Base-by-base conservation (phyloP, 495 filamentous ascomycete genomes). In the Trichoderma virens region DNA sequence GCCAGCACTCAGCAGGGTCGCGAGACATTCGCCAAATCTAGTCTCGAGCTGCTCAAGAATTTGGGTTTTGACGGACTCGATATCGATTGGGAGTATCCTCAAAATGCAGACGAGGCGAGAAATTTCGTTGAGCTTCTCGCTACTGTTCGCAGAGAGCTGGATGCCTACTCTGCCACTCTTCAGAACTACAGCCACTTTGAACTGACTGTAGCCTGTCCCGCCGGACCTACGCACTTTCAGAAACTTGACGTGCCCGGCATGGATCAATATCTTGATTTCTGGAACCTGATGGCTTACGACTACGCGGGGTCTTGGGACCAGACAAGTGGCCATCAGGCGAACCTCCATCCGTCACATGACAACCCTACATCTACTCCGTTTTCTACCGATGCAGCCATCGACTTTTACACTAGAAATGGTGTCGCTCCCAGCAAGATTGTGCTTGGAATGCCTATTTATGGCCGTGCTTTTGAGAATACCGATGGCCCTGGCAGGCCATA, bases 261-360 rank as follows among this genome's bases (percentile, higher is more conserved):
- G 90, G 91, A 91, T 66, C 77, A 74, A 18, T 85, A 87, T 65
- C 84, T 97, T 11, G 93, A 97, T 77, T 96, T 97, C 75, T 96
- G 92, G 85, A 97, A 97, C 75, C 78, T 97, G 38, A 93, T 94
- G 90, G 88, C 87, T 38, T 92, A 92, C 70, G 90, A 92, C 75
- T 91, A 83, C 71, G 83, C 88, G 6, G 90, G 89, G 5, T 86
- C 85, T 25, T 97, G 92, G 92, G 90, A 94, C 68, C 39, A 71
- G 11, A 71, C 74, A 7, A 77, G 90, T 23, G 92, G 90, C 14
- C 91, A 97, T 72, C 88, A 93, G 71, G 86, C 93, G 18, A 97
- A 97, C 70, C 72, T 96, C 23, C 89, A 80, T 71, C 78, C 74
- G 3, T 87, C 83, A 31, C 65, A 60, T 5, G 66, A 72, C 11